These are phyloP conservation scores for Metschnikowia lochheadii DNA, from an alignment of 805 yeast species.

Conservation along the genomic window DNA sequence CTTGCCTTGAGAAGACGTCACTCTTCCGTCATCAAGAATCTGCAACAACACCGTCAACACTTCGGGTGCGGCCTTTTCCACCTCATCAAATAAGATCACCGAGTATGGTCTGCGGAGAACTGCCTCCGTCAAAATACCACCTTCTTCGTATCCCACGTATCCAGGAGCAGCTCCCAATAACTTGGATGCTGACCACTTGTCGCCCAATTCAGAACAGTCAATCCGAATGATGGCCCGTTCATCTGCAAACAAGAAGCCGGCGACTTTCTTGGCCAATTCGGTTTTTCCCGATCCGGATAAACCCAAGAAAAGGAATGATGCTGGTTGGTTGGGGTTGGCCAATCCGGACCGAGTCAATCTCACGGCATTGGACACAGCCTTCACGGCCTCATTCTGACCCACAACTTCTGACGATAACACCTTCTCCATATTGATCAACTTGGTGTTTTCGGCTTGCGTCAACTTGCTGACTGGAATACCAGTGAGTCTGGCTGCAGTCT, in stretches of 20 bases:
- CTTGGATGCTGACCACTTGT: conserved; percentile 93
- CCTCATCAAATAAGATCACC: conserved; percentile 94
- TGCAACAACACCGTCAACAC: conserved; percentile 89
- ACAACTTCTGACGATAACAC: conserved; percentile 80
- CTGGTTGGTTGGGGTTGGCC: conserved; percentile 94
- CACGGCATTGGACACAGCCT: conserved; percentile 93
- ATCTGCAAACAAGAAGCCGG: conserved; percentile 93
- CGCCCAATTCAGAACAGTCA: conserved; percentile 94
- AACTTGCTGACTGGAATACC: conserved; percentile 95
- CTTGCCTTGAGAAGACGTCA: conserved; percentile 92
- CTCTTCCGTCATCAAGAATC: conserved; percentile 93
- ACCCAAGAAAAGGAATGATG: conserved; percentile 91
- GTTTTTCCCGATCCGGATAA: conserved; percentile 98
- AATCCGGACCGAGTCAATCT: conserved; percentile 91
- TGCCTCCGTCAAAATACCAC: conserved; percentile 93
- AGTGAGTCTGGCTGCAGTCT: conserved; percentile 92
- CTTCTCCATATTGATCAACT: conserved; percentile 91
- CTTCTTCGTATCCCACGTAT: conserved; percentile 91
- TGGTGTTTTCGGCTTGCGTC: conserved; percentile 91
- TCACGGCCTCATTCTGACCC: conserved; percentile 94
- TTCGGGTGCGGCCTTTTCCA: conserved; percentile 98
- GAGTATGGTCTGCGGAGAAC: conserved; percentile 89
- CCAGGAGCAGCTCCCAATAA: conserved; percentile 97
- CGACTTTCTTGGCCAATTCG: conserved; percentile 93
- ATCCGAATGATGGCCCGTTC: conserved; percentile 96